These are phyloP conservation scores for Populus hybrid DNA, from an alignment of 441 rosid genomes.

Conservation along the genomic window DNA sequence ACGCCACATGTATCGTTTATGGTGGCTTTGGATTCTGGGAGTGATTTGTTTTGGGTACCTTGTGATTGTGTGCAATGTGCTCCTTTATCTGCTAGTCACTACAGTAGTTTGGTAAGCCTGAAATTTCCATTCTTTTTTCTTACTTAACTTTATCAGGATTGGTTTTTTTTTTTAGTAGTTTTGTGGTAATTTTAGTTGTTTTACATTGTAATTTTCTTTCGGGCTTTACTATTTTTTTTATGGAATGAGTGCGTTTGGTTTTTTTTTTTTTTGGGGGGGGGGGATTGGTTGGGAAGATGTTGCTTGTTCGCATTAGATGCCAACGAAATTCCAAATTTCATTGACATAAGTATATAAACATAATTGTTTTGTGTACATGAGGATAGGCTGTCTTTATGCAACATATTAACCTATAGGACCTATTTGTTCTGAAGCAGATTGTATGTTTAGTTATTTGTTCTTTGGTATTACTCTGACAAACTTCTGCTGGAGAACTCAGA, in stretches of 20 bases:
- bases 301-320: background rate
- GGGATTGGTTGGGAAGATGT: background rate
- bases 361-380: background rate
- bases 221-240: background rate
- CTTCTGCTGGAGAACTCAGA: background rate
- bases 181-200: background rate
- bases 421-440: background rate
- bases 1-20: slow-evolving; percentile 77
- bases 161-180: background rate
- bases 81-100: slow-evolving; percentile 62
- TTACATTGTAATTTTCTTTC: background rate
- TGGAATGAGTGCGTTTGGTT: background rate
- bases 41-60: slow-evolving; percentile 89
- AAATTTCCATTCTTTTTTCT: slow-evolving; percentile 10
- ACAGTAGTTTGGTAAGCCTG: slow-evolving; percentile 58
- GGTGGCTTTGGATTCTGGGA: slow-evolving; percentile 81
- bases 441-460: background rate
- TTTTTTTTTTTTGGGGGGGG: too few relatives aligned
- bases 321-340: background rate
- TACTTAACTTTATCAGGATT: background rate
- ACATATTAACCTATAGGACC: background rate
- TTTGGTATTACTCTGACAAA: background rate
- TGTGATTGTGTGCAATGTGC: slow-evolving; percentile 85
- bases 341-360: background rate
- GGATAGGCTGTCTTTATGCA: background rate